Evolutionary conservation across 2,329 filamentous ascomycete species (phyloP).

Genomic region (Pyricularia sp.): DNA sequence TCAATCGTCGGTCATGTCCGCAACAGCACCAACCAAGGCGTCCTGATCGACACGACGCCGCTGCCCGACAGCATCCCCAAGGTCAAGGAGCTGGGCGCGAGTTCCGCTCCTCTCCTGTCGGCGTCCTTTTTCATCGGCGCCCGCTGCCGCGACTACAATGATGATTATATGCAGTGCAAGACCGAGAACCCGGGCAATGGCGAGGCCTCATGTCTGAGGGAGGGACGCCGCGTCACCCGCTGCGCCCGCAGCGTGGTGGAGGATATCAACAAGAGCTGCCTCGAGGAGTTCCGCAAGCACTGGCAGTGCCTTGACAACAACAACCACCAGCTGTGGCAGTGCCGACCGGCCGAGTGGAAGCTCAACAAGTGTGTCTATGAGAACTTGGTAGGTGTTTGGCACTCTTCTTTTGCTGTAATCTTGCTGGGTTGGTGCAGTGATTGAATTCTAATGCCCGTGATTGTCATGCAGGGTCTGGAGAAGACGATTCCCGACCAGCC

Average conservation of each 20-base stretch:
- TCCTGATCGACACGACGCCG: slow-evolving; percentile 91
- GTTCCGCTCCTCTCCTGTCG: slow-evolving; percentile 80
- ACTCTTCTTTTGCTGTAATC: slow-evolving; percentile 19
- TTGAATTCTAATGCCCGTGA: not conserved
- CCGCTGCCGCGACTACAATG: slow-evolving; percentile 88
- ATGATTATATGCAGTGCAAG: slow-evolving; percentile 99
- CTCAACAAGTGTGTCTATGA: slow-evolving; percentile 94
- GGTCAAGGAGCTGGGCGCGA: slow-evolving; percentile 86
- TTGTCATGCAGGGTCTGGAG: slow-evolving; percentile 55
- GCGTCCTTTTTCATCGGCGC: slow-evolving; percentile 96
- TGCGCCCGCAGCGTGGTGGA: slow-evolving; percentile 94
- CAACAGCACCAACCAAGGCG: slow-evolving; percentile 79
- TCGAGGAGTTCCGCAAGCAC: slow-evolving; percentile 81
- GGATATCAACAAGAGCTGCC: slow-evolving; percentile 90
- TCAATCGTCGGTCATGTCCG: not conserved
- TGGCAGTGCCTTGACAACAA: slow-evolving; percentile 95
- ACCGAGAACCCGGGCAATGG: slow-evolving; percentile 79
- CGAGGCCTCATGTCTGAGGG: slow-evolving; percentile 90
- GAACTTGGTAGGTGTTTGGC: slow-evolving; percentile 57
- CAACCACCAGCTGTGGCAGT: slow-evolving; percentile 97
- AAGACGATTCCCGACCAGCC: slow-evolving; percentile 68
- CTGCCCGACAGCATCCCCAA: slow-evolving; percentile 84
- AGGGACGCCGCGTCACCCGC: slow-evolving; percentile 89
- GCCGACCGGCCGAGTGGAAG: slow-evolving; percentile 73
- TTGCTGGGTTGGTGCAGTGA: not conserved